Conservation (phyloP, 75 land plant species). For the Larix kaempferi region DNA sequence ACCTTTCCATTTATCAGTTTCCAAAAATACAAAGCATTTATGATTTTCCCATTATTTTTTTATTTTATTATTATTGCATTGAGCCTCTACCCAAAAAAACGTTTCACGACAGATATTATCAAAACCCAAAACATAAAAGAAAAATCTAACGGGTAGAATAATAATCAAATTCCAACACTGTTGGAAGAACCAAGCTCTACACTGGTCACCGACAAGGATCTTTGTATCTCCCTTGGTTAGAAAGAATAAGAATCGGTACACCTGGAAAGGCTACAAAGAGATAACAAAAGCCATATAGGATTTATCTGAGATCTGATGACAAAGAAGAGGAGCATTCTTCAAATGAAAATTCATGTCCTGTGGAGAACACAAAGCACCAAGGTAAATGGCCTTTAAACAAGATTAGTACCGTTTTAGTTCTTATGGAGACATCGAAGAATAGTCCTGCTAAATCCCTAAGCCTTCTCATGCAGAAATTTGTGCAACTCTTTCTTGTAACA, state of each 20-base stretch:
- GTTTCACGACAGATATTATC: too few species aligned
- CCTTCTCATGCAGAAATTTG: constrained; percentile 88
- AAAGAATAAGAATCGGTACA: constrained; percentile 84
- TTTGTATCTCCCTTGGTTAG: constrained; percentile 26
- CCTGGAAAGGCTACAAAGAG: constrained; percentile 80
- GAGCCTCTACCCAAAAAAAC: too few species aligned
- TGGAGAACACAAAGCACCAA: neutral
- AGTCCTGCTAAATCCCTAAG: constrained; percentile 64
- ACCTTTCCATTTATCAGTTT: too few species aligned
- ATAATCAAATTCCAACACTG: too few species aligned
- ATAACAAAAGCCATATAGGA: constrained; percentile 63
- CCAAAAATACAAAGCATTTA: too few species aligned
- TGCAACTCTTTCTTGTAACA: constrained; percentile 79
- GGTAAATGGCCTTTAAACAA: neutral
- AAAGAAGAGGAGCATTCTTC: constrained; percentile 25
- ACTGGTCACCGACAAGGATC: neutral
- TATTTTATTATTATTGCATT: too few species aligned
- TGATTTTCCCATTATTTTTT: too few species aligned
- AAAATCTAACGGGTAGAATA: too few species aligned
- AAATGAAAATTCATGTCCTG: neutral
- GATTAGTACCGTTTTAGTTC: constrained; percentile 19
- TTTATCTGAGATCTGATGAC: constrained; percentile 27
- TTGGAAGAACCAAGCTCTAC: neutral
- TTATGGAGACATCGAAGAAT: constrained; percentile 8
- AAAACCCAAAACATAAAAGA: too few species aligned